Conservation (phyloP, 1,284 basidiomycete genomes). For the Porodaedalea pini region DNA sequence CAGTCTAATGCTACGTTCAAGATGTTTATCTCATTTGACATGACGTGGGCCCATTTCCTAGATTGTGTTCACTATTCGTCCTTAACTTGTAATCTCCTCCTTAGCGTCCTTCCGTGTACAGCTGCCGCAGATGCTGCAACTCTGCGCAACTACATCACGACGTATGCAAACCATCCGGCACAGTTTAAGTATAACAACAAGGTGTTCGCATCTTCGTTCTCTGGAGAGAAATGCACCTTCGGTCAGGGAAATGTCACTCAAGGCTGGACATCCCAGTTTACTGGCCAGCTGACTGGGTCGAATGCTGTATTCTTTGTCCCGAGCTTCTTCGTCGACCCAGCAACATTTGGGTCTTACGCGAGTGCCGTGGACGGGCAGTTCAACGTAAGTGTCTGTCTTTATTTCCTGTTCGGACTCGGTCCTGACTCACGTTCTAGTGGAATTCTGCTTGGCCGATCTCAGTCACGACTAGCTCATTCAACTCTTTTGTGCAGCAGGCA, state of each 20-base stretch:
- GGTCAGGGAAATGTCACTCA: slow-evolving; percentile 48
- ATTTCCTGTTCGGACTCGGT: background rate
- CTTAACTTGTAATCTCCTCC: slow-evolving; percentile 10
- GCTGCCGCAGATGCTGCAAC: slow-evolving; percentile 48
- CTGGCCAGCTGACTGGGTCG: slow-evolving; percentile 42
- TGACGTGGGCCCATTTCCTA: slow-evolving; percentile 47
- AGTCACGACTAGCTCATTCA: slow-evolving; percentile 44
- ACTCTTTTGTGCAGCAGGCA: slow-evolving; percentile 27
- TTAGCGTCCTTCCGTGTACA: slow-evolving; percentile 54
- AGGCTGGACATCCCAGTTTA: slow-evolving; percentile 60
- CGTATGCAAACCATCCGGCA: slow-evolving; percentile 56
- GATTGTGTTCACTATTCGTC: background rate
- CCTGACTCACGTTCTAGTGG: slow-evolving; percentile 39
- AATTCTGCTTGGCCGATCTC: slow-evolving; percentile 65
- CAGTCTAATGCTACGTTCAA: slow-evolving; percentile 62
- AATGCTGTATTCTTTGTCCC: slow-evolving; percentile 61
- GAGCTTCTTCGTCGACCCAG: slow-evolving; percentile 59
- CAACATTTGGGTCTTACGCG: slow-evolving; percentile 44
- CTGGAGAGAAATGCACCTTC: slow-evolving; percentile 73
- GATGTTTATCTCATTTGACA: slow-evolving; percentile 78
- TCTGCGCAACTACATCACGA: slow-evolving; percentile 58
- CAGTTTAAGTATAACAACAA: slow-evolving; percentile 58
- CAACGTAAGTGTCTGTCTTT: slow-evolving; percentile 40
- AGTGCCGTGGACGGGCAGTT: slow-evolving; percentile 52
- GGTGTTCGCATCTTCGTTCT: slow-evolving; percentile 73